phyloP scores from a whole-genome alignment of 2,329 filamentous ascomycete genomes.

The Colletotrichum zoysiae region DNA sequence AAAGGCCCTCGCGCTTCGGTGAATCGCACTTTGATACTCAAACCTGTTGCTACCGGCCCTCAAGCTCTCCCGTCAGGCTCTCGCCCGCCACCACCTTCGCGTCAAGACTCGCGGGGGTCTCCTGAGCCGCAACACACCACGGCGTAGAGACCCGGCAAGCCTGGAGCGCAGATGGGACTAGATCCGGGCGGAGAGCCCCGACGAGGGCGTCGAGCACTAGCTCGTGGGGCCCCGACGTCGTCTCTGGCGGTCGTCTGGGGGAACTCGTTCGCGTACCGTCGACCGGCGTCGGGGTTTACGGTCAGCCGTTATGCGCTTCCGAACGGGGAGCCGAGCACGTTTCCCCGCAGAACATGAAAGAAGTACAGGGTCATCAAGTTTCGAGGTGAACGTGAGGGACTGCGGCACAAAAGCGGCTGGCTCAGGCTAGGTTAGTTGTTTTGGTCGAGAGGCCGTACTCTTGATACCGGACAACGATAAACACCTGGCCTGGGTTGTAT shows the following conservation, averaged over 20 bases:
- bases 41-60: constrained; percentile 72
- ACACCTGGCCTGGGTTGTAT: neutral
- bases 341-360: constrained; percentile 89
- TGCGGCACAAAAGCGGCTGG: neutral
- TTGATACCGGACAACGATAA: neutral
- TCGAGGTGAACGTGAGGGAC: neutral
- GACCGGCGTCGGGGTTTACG: constrained; percentile 37
- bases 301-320: constrained; percentile 54
- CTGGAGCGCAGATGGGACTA: constrained; percentile 39
- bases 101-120: neutral
- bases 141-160: constrained; percentile 12
- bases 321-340: constrained; percentile 86
- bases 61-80: constrained; percentile 31
- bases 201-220: too few relatives aligned
- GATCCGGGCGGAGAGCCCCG: too few relatives aligned
- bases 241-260: constrained; percentile 76
- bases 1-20: too few relatives aligned
- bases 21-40: constrained; percentile 69
- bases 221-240: constrained; percentile 71
- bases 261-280: constrained; percentile 61
- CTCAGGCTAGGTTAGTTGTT: too few relatives aligned
- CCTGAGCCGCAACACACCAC: neutral
- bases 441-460: neutral
- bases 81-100: neutral
- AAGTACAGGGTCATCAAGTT: constrained; percentile 69